Evolutionary conservation across 352 stramenopile genomes (phyloP).

Genomic region (Pythium phragmitis): DNA sequence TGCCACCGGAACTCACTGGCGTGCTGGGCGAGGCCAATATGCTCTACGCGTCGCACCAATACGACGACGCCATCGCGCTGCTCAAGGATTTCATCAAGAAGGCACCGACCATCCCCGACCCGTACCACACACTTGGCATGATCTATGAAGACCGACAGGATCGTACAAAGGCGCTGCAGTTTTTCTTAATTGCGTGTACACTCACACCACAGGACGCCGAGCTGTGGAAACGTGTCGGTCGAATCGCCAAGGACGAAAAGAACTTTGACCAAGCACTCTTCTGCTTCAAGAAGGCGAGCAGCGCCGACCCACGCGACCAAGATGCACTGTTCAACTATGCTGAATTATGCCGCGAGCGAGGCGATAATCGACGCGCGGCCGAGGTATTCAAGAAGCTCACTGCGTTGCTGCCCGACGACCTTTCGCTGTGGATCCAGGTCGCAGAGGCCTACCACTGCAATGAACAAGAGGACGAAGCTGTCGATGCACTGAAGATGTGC

Average conservation of each 20-base stretch:
- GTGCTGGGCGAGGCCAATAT: slow-evolving; percentile 85
- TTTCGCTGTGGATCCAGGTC: slow-evolving; percentile 86
- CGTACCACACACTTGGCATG: slow-evolving; percentile 86
- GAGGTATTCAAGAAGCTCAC: slow-evolving; percentile 84
- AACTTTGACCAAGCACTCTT: slow-evolving; percentile 84
- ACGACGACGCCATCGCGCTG: slow-evolving; percentile 75
- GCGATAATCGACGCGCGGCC: slow-evolving; percentile 74
- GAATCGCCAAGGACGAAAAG: slow-evolving; percentile 85
- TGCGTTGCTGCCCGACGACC: slow-evolving; percentile 59
- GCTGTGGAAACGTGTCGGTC: slow-evolving; percentile 83
- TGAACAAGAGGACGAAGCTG: slow-evolving; percentile 81
- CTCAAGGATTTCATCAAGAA: slow-evolving; percentile 91
- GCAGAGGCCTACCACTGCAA: slow-evolving; percentile 87
- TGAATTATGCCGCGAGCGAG: slow-evolving; percentile 74
- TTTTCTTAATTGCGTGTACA: slow-evolving; percentile 85
- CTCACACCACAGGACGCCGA: slow-evolving; percentile 78
- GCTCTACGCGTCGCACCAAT: slow-evolving; percentile 85
- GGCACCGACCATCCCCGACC: slow-evolving; percentile 81
- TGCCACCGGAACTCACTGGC: slow-evolving; percentile 73
- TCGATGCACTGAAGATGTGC: slow-evolving; percentile 82
- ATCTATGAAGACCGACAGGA: slow-evolving; percentile 87
- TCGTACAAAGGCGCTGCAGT: slow-evolving; percentile 78
- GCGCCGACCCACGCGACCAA: slow-evolving; percentile 76
- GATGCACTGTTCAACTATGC: slow-evolving; percentile 82
- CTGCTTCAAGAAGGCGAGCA: slow-evolving; percentile 85